Base-by-base conservation (phyloP, 2,329 filamentous ascomycete genomes). In the Drechslerella dactyloides region DNA sequence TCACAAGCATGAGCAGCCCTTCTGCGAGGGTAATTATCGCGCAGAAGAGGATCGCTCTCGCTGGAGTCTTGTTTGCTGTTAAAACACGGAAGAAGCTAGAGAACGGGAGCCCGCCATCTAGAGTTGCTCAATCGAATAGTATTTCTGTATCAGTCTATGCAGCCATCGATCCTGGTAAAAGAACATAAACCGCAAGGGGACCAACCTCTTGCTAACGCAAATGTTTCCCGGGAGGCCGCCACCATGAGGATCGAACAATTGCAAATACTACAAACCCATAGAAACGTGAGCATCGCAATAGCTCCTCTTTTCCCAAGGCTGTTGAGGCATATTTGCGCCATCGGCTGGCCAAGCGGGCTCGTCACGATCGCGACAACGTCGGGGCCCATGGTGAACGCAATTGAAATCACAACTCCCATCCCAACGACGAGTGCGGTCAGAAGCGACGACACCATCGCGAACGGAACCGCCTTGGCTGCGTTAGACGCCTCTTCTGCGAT, bases 221-320 rank as follows among this genome's bases (percentile, higher is more conserved):
- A 78, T 0, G 76, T 77, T 56, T 78, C 77, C 54, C 77, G 74
- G 4, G 75, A 76, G 2, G 77, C 77, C 13, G 77, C 77, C n/a
- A 78, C 77, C 75, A 78, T 75, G 27, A 78, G 58, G n/a, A 78
- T 78, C 10, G 77, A 78, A 64, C 77, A 78, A 54, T 78, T 78
- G 44, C 77, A 78, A 24, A 78, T 75, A 52, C 68, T 74, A 10
- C 74, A 61, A 46, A 77, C 74, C 77, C 77, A 78, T 8, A 78
- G 62, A 53, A 78, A 77, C 0, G 76, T 73, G 52, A 78, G 64
- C 24, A 78, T 56, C 0, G 77, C 77, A 13, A 76, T 58, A n/a
- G 57, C 55, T 4, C 70, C 70, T 8, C 56, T 53, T 24, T 64
- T 70, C 7, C 70, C 70, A 2, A 70, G 42, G 40, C 61, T 69